phyloP scores from a whole-genome alignment of 2,329 filamentous ascomycete species.

The Didymella exigua region DNA sequence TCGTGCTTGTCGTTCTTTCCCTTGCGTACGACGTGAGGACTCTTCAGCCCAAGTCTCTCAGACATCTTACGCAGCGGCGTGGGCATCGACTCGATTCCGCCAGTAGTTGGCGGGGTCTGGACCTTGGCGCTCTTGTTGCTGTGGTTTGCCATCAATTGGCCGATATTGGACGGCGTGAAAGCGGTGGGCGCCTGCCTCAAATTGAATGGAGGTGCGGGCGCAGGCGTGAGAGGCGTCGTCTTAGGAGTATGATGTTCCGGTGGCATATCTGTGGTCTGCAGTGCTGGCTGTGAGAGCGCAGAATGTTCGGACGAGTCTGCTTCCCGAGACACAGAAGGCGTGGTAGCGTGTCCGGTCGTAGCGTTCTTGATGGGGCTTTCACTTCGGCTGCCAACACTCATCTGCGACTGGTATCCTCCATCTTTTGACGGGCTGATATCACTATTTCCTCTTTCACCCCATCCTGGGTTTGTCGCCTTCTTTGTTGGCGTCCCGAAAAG shows the following conservation, averaged over 20 bases:
- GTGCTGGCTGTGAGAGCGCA: neutral
- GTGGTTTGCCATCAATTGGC: slow-evolving; percentile 23
- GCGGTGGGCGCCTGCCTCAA: neutral
- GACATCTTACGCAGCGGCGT: slow-evolving; percentile 26
- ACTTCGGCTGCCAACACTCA: neutral
- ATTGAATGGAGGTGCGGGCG: neutral
- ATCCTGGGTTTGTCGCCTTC: neutral
- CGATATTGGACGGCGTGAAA: slow-evolving; percentile 17
- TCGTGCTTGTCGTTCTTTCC: neutral
- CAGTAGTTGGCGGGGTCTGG: neutral
- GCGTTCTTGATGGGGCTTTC: neutral
- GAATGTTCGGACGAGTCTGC: neutral
- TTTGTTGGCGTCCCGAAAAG: slow-evolving; percentile 17
- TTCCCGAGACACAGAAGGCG: neutral
- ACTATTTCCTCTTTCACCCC: neutral
- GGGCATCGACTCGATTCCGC: slow-evolving; percentile 14
- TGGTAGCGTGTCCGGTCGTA: neutral
- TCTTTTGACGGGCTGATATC: neutral
- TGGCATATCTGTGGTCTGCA: neutral
- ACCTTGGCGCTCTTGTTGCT: neutral
- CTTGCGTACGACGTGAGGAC: slow-evolving; percentile 2
- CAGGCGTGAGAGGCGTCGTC: neutral
- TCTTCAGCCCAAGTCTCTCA: slow-evolving; percentile 18
- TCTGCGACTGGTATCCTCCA: too few species aligned
- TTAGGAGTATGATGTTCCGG: neutral